Base-by-base conservation (phyloP, 2,329 filamentous ascomycete genomes). In the Geoglossum cookeanum region DNA sequence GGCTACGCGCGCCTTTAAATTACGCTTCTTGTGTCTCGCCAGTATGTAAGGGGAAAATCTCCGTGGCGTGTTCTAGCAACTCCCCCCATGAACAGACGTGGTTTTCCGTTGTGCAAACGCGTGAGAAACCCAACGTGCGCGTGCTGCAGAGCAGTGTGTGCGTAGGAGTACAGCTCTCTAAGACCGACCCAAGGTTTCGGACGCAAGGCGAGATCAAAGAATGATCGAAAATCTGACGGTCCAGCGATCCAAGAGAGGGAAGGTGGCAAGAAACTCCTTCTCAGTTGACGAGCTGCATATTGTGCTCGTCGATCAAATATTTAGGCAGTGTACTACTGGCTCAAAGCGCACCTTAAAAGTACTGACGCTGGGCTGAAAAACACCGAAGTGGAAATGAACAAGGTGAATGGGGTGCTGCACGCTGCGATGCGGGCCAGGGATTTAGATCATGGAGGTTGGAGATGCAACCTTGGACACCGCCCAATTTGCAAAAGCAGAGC, bases 381-480 rank as follows among this genome's bases (percentile, higher is more conserved):
- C 17, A n/a, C 47, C 9, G 29, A 49, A 53, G 32, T 30, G 49
- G 30, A 53, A 53, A 37, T 53, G 48, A 42, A 52, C 48, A 15
- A 33, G 11, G 48, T 32, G 27, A 33, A 52, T 11, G 29, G 48
- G 48, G 32, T 32, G 27, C 48, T 52, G 49, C 49, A 53, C 4
- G 49, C 49, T 53, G 49, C 49, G 49, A 53, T 53, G 49, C 49
- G 30, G 49, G 49, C 30, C 49, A 53, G 49, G 49, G 49, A 53
- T 53, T 32, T 30, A 9, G 49, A 53, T 53, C 49, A 53, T 30
- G 49, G 37, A 53, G 37, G 49, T 53, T 53, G 49, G 15, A 53
- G 49, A 35, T 35, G 30, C 49, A 53, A 53, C 49, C 49, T 53
- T 53, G 49, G 22, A 53, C 30, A 32, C 30, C 49, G 49, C 49